Evolutionary conservation across 139 green algal species (phyloP), one percentile per base, ranked within the genome.

Genomic region (Chlamydomonas sphaeroides): DNA sequence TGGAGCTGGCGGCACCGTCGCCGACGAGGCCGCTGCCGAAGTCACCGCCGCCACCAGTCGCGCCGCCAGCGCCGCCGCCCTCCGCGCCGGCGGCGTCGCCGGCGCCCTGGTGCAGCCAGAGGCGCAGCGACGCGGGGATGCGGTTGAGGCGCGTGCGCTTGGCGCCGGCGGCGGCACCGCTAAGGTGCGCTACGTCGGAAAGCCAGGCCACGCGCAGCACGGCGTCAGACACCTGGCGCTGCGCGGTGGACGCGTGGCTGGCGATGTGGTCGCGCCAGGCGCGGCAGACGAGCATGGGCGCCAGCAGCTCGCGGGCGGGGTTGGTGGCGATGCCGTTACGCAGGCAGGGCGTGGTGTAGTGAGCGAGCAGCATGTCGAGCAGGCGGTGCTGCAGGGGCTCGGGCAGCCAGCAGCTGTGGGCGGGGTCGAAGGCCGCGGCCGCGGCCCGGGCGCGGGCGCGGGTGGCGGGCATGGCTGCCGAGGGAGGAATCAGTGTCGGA

Each of bases 281-380:
- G 6, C 57, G 57, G 73, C 73, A 80, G 5, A 80, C 73, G 10
- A 69, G 57, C 73, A 80, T 80, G 1, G 69, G 28, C 11, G 28
- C 30, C 17, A 80, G 38, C 1, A 80, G 3, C 1, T 80, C 57
- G 32, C 49, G 61, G 1, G 73, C 73, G 3, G 73, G 73, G 57
- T 80, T 80, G 5, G 21, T 5, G 30, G 51, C 26, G 0, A 80
- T 25, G 10, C 73, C 73, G 30, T 20, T 32, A 14, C 73, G 57
- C 0, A 70, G 35, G 3, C 42, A 38, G 1, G 73, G 73, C 26
- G 30, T 57, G 0, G 38, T 26, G 39, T 61, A 80, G 15, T 45
- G 32, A 7, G 4, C 10, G 1, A 80, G n/a, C 5, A 26, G n/a
- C 6, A 20, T 18, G 26, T 79, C 71, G 2, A 79, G 36, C 11